Conservation (phyloP, 768 basidiomycete genomes). For the Kondoa subrosea region DNA sequence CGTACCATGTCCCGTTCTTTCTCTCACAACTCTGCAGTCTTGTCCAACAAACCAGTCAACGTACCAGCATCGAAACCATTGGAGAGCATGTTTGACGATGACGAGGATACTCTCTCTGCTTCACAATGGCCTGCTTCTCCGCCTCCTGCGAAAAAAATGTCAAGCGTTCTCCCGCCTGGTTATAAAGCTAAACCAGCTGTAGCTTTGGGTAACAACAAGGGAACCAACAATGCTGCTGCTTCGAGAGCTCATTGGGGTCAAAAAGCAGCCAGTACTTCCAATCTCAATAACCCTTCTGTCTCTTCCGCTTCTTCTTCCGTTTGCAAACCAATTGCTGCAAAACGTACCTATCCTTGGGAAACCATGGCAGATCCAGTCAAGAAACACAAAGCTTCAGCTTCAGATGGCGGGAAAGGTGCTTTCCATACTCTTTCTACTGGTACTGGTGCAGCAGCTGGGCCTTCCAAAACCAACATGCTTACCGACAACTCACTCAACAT, state of each 20-base stretch:
- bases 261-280: background rate
- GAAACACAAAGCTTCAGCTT: background rate
- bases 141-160: background rate
- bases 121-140: background rate
- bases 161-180: background rate
- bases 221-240: background rate
- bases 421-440: background rate
- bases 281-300: background rate
- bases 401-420: background rate
- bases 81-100: background rate
- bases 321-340: no score
- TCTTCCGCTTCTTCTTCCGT: background rate
- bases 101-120: background rate
- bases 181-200: background rate
- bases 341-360: slow-evolving; percentile 3
- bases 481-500: slow-evolving; percentile 26
- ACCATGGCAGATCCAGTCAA: background rate
- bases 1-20: background rate
- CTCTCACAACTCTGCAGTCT: background rate
- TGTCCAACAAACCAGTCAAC: background rate
- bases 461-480: background rate
- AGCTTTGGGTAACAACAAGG: background rate
- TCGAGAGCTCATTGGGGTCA: background rate
- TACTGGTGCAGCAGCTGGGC: background rate
- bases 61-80: background rate